These are phyloP conservation scores for Mycena venus DNA, from an alignment of 768 basidiomycete species.

Conservation along the genomic window DNA sequence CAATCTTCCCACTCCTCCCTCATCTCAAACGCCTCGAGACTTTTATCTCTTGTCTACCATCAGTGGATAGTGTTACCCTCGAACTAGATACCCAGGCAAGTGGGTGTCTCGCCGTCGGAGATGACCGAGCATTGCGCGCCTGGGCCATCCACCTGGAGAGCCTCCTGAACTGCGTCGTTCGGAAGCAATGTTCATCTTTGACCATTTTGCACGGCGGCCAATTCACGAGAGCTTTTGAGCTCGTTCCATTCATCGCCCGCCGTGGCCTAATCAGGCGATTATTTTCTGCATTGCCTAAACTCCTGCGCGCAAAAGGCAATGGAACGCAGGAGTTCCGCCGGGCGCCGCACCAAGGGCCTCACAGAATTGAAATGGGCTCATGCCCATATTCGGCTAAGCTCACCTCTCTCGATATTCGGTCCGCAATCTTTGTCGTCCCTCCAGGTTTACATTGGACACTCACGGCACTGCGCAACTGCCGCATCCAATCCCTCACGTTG, in stretches of 20 bases:
- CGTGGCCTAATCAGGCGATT: neutral
- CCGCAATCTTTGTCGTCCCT: neutral
- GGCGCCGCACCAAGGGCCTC: neutral
- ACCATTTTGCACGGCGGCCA: neutral
- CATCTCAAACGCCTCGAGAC: neutral
- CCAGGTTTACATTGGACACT: neutral
- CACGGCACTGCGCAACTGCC: neutral
- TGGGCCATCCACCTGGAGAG: neutral
- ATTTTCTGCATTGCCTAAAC: neutral
- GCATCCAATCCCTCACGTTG: neutral
- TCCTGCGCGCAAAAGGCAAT: neutral
- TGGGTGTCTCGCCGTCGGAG: neutral
- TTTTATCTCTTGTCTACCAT: neutral
- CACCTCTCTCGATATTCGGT: neutral
- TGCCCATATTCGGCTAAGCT: neutral
- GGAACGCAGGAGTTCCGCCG: neutral
- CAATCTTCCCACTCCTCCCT: neutral
- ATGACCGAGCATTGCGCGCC: neutral
- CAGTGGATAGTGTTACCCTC: neutral
- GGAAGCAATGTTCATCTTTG: neutral
- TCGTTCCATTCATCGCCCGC: neutral
- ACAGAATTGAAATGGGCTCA: neutral
- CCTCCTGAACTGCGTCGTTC: slow-evolving; percentile 4
- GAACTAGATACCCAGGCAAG: neutral
- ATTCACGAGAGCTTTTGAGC: neutral